These are phyloP conservation scores for Melocanna baccifera DNA, from an alignment of 176 grass and related monocot species.

Conservation along the genomic window DNA sequence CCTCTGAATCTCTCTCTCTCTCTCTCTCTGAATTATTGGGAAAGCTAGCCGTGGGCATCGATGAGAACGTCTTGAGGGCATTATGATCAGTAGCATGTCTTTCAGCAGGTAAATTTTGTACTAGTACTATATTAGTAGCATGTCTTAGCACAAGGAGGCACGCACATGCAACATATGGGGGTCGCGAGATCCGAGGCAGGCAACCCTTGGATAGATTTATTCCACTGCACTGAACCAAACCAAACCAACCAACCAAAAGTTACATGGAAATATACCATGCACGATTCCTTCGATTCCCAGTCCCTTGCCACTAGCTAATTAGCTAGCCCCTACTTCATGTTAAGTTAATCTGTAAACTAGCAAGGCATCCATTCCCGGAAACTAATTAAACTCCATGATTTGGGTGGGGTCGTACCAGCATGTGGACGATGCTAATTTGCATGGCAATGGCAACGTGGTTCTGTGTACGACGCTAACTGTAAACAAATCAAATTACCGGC, in stretches of 20 bases:
- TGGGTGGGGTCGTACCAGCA: neutral
- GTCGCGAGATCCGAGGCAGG: conserved; percentile 29
- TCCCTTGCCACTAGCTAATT: neutral
- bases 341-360: neutral
- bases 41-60: neutral
- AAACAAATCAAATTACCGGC: neutral
- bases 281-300: neutral
- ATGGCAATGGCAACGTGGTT: neutral
- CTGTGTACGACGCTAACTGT: neutral
- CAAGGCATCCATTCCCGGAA: neutral
- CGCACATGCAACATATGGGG: conserved; percentile 28
- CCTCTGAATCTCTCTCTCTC: neutral
- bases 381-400: neutral
- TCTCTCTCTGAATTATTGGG: neutral
- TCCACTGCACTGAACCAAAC: neutral
- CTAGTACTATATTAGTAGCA: neutral
- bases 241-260: neutral
- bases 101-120: neutral
- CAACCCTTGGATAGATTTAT: neutral
- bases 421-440: neutral
- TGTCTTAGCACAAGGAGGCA: conserved; percentile 31
- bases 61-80: neutral
- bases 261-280: neutral
- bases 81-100: neutral
- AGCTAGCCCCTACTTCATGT: neutral